phyloP scores from a whole-genome alignment of 257 asterid genomes.

The Nicotiana undulata region DNA sequence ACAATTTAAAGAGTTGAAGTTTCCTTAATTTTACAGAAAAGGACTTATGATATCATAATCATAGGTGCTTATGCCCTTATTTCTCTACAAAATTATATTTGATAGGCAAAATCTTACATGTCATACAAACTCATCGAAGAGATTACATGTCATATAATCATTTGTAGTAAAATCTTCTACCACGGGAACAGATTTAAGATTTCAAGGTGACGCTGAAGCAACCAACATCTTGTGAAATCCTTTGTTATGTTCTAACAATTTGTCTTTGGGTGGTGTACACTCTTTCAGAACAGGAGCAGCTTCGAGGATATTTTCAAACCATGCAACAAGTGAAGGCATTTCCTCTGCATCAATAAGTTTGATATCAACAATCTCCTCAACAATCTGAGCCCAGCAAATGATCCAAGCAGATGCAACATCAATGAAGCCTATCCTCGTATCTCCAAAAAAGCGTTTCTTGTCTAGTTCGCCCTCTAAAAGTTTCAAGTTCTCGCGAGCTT shows the following conservation, averaged over 20 bases:
- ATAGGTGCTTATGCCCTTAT: not conserved
- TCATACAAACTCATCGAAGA: not conserved
- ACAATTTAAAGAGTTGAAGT: not conserved
- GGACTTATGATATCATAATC: not conserved
- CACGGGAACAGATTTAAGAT: not conserved
- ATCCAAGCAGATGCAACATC: conserved; percentile 21
- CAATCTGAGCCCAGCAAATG: conserved; percentile 18
- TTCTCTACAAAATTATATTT: not conserved
- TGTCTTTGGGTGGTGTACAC: conserved; percentile 12
- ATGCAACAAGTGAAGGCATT: conserved; percentile 22
- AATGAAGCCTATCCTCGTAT: conserved; percentile 14
- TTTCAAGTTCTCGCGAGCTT: conserved; percentile 15
- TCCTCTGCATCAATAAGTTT: conserved; percentile 20
- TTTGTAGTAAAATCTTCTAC: not conserved
- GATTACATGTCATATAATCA: not conserved
- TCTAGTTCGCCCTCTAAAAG: conserved; percentile 12
- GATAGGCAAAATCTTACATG: not conserved
- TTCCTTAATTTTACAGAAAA: not conserved
- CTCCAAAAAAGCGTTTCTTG: conserved; percentile 20
- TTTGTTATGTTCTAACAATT: conserved; percentile 18
- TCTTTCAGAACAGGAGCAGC: conserved; percentile 18
- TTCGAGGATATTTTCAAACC: conserved; percentile 23
- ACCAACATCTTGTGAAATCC: conserved; percentile 13
- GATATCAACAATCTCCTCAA: conserved; percentile 9
- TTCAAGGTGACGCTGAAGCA: conserved; percentile 14